These are phyloP conservation scores for Heterobasidion annosum DNA, from an alignment of 1,284 basidiomycete species.

Conservation along the genomic window DNA sequence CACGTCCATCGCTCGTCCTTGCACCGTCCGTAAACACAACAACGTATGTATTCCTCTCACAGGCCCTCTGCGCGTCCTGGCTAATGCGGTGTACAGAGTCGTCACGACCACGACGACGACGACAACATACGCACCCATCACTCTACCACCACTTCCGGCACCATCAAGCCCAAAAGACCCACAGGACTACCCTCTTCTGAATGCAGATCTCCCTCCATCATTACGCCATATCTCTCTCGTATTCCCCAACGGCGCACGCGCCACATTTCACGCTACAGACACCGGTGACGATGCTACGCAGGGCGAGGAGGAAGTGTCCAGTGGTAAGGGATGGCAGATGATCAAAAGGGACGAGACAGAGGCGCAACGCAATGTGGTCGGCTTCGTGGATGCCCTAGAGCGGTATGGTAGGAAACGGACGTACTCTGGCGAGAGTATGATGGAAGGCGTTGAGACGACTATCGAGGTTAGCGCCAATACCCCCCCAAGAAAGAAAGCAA, in stretches of 20 bases:
- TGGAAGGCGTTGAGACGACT: conserved; percentile 68
- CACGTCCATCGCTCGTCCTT: conserved; percentile 55
- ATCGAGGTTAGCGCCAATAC: conserved; percentile 36
- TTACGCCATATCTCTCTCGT: conserved; percentile 66
- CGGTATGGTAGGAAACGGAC: conserved; percentile 74
- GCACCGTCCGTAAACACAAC: conserved; percentile 73
- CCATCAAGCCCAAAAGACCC: conserved; percentile 67
- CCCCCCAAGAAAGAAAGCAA: conserved; percentile 66
- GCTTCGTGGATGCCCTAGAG: conserved; percentile 69
- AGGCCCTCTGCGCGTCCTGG: conserved; percentile 7
- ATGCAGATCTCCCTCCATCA: conserved; percentile 59
- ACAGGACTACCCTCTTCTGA: conserved; percentile 66
- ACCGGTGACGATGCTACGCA: conserved; percentile 55
- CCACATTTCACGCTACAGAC: conserved; percentile 65
- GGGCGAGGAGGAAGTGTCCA: conserved; percentile 57
- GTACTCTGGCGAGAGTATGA: conserved; percentile 57
- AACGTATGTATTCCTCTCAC: conserved; percentile 38
- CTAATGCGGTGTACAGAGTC: conserved; percentile 42
- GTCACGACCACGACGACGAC: conserved; percentile 81
- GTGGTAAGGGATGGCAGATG: conserved; percentile 69
- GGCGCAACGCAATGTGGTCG: conserved; percentile 44
- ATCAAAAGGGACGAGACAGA: conserved; percentile 50
- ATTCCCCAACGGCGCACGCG: conserved; percentile 70
- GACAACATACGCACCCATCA: conserved; percentile 76
- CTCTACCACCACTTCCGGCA: conserved; percentile 57